Percentiles rank a stretch among this genome's conserved stretches.
Conservation (phyloP, 345 rosid species). For the Lumnitzera racemosa region DNA sequence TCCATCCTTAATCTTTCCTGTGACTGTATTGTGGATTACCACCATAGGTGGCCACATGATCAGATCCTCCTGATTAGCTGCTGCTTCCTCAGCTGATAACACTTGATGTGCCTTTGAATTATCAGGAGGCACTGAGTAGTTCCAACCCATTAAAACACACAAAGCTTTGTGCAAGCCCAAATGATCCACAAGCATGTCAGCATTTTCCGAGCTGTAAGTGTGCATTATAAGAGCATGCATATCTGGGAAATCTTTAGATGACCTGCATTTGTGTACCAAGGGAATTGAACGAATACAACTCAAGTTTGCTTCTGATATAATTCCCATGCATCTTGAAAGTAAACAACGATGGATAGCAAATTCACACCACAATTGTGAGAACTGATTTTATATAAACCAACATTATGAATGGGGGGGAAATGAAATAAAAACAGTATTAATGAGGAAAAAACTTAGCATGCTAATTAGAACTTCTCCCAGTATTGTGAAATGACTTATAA, state of each 20-base stretch:
- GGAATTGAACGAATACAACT: constrained; percentile 48
- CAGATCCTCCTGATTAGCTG: constrained; percentile 76
- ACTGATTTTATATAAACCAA: neutral
- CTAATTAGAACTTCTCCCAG: no score
- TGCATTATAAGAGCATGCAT: constrained; percentile 92
- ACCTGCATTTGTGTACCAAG: constrained; percentile 79
- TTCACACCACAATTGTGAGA: neutral
- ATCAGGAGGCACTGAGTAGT: constrained; percentile 76
- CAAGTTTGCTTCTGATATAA: constrained; percentile 31
- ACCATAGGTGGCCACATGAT: constrained; percentile 96
- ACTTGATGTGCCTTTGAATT: constrained; percentile 72
- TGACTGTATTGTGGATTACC: constrained; percentile 83
- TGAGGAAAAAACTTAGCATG: no score
- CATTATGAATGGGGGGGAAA: no score
- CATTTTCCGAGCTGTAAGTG: constrained; percentile 74
- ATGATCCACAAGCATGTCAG: constrained; percentile 75
- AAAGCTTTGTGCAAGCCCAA: constrained; percentile 95
- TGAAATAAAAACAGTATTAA: no score
- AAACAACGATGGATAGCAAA: constrained; percentile 10
- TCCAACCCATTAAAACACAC: constrained; percentile 96
- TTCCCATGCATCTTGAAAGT: constrained; percentile 25
- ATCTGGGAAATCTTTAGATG: constrained; percentile 75
- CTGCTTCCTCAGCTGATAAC: constrained; percentile 69
- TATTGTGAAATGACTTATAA: no score
- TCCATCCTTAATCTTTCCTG: constrained; percentile 93